Base-by-base conservation (phyloP, 352 stramenopile species). In the Globisporangium cylindrosporum region DNA sequence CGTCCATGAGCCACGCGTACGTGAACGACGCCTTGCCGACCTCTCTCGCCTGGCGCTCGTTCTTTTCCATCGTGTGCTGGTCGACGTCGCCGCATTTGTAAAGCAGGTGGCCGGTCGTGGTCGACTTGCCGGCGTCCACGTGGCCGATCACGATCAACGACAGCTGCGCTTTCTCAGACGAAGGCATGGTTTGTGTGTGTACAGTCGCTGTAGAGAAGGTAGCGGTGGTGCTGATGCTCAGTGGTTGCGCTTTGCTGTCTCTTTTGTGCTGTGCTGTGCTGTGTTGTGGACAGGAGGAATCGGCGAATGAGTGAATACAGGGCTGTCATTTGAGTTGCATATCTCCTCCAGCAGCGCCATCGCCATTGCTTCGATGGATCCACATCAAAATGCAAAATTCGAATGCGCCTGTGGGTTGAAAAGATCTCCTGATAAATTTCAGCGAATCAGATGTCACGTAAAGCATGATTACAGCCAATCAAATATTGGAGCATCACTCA, bases 81-180 rank as follows among this genome's bases (percentile, higher is more conserved):
- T 99, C 94, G 74, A 99, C 98, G 73, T 94, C 93, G 74, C 98
- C 98, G 86, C 95, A 98, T 88, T 99, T 99, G 93, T 99, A 99
- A 77, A 99, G 99, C 61, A 99, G 82, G 82, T 99, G 97, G 70
- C 97, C 98, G 15, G 95, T 98, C 51, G 95, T 99, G 34, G 98
- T 99, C 59, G 97, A 99, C 88, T 99, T 99, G 66, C 98, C 97
- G 82, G 93, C 88, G 92, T 99, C 93, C 77, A 98, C 88, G 86
- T 99, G 96, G 46, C 97, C 97, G 71, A 98, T 98, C 55, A 98
- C 93, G 57, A 98, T 92, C 41, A 98, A 77, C 74, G 89, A 97
- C 72, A 98, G 84, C 70, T 95, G 89, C 49, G 67, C n/a, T 69
- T 97, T 97, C 71, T 92, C 81, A 64, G 90, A 49, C 14, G 20